Conservation (phyloP, 1,139 yeast genomes). For the Groenewaldozyma sp. region DNA sequence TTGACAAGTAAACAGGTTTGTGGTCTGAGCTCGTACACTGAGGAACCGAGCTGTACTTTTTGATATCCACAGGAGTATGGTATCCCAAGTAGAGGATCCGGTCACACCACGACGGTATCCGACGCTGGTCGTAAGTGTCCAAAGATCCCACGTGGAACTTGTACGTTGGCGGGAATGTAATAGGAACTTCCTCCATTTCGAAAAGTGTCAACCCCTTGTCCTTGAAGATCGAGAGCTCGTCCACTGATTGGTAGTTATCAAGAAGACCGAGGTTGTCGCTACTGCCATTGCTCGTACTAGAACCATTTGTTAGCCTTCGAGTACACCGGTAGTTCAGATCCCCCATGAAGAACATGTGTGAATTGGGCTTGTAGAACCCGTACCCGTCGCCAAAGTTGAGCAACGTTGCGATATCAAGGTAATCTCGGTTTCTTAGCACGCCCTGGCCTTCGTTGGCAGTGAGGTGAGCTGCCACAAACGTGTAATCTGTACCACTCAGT, state of each 20-base stretch:
- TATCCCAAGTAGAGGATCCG: conserved; percentile 55
- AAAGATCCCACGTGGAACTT: conserved; percentile 42
- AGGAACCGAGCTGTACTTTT: conserved; percentile 38
- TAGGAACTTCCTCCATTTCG: conserved; percentile 55
- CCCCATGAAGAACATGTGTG: conserved; percentile 68
- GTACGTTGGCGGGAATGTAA: conserved; percentile 67
- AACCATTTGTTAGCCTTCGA: conserved; percentile 6
- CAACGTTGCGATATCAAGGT: conserved; percentile 41
- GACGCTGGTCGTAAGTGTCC: conserved; percentile 41
- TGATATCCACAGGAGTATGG: conserved; percentile 15
- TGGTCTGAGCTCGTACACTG: conserved; percentile 38
- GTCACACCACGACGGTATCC: conserved; percentile 89
- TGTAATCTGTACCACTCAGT: conserved; percentile 31
- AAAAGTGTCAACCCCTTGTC: conserved; percentile 40
- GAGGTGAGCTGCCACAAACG: conserved; percentile 64
- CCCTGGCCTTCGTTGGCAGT: conserved; percentile 69
- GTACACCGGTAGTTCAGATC: conserved; percentile 71
- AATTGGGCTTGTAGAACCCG: conserved; percentile 44
- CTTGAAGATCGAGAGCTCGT: conserved; percentile 49
- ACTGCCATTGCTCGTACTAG: neutral
- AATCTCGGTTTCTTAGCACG: conserved; percentile 44
- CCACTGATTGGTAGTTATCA: conserved; percentile 28
- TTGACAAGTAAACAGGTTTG: conserved; percentile 37
- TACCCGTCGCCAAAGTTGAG: conserved; percentile 53
- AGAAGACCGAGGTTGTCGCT: conserved; percentile 6